phyloP scores from a whole-genome alignment of 1,139 yeast genomes.

The Kurtzmaniella quercitrusa region DNA sequence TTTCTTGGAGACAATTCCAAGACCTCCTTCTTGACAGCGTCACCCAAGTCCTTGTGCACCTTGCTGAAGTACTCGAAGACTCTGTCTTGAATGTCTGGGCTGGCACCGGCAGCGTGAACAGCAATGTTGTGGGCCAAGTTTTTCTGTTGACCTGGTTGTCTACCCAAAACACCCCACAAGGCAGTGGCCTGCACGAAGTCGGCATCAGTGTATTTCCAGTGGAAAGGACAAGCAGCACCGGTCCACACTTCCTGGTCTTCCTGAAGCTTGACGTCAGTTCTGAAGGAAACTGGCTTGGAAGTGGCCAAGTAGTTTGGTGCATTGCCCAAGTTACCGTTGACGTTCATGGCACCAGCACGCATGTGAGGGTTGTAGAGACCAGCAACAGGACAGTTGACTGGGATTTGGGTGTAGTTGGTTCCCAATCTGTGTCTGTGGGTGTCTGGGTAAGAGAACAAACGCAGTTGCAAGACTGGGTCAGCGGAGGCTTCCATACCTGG shows the following conservation, averaged over 20 bases:
- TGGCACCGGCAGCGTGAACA: conserved; percentile 66
- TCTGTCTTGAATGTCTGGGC: conserved; percentile 71
- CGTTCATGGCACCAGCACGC: conserved; percentile 85
- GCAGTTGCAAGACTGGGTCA: conserved; percentile 82
- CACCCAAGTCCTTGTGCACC: conserved; percentile 63
- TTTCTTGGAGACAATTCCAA: conserved; percentile 45
- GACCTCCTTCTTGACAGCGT: conserved; percentile 57
- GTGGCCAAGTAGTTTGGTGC: conserved; percentile 77
- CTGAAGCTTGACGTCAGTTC: conserved; percentile 31
- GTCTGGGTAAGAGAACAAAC: conserved; percentile 82
- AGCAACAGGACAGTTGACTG: conserved; percentile 62
- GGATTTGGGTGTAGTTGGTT: conserved; percentile 65
- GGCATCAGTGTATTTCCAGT: conserved; percentile 71
- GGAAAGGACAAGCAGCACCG: conserved; percentile 86
- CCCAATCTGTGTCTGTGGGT: conserved; percentile 70
- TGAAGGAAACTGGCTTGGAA: conserved; percentile 47
- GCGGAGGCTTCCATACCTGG: conserved; percentile 84
- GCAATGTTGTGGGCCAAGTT: conserved; percentile 83
- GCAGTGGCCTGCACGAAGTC: conserved; percentile 67
- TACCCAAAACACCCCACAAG: conserved; percentile 73
- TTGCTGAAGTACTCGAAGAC: conserved; percentile 74
- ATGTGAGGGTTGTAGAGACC: conserved; percentile 58
- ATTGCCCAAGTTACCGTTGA: conserved; percentile 80
- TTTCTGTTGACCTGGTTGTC: conserved; percentile 73
- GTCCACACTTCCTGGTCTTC: conserved; percentile 80